Conservation (phyloP, 2,329 filamentous ascomycete species). For the Epichloe sibirici region DNA sequence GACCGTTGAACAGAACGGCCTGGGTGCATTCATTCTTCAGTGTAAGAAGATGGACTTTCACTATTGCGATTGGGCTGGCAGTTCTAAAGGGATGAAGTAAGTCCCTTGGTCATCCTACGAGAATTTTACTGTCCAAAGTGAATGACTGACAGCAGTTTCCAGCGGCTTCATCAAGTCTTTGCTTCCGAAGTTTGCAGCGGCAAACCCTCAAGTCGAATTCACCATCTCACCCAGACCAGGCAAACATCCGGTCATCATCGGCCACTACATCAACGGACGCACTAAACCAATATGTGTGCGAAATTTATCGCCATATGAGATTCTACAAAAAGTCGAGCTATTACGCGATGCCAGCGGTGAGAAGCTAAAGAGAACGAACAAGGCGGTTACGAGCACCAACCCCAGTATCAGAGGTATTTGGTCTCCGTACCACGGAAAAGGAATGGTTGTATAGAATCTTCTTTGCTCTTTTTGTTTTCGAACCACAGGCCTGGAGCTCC, state of each 20-base stretch:
- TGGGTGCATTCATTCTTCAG: constrained; percentile 92
- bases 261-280: constrained; percentile 84
- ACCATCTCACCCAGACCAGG: constrained; percentile 79
- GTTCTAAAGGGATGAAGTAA: constrained; percentile 90
- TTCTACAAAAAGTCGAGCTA: constrained; percentile 66
- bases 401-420: constrained; percentile 57
- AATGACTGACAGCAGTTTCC: constrained; percentile 2
- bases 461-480: not conserved
- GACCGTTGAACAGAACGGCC: constrained; percentile 59
- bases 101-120: not conserved
- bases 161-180: constrained; percentile 72
- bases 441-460: constrained; percentile 35
- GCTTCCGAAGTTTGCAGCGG: constrained; percentile 64
- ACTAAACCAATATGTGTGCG: constrained; percentile 79
- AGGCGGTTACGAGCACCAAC: constrained; percentile 52
- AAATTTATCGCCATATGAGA: constrained; percentile 69
- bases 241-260: constrained; percentile 79
- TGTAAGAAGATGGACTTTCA: constrained; percentile 93
- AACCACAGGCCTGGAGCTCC: not conserved
- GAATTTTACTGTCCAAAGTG: not conserved
- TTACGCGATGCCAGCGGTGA: constrained; percentile 65
- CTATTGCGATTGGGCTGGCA: constrained; percentile 94
- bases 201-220: constrained; percentile 84
- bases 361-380: constrained; percentile 52
- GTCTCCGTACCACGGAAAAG: constrained; percentile 56